These are phyloP conservation scores for Carallia brachiata DNA, from an alignment of 345 rosid genomes.

Conservation along the genomic window DNA sequence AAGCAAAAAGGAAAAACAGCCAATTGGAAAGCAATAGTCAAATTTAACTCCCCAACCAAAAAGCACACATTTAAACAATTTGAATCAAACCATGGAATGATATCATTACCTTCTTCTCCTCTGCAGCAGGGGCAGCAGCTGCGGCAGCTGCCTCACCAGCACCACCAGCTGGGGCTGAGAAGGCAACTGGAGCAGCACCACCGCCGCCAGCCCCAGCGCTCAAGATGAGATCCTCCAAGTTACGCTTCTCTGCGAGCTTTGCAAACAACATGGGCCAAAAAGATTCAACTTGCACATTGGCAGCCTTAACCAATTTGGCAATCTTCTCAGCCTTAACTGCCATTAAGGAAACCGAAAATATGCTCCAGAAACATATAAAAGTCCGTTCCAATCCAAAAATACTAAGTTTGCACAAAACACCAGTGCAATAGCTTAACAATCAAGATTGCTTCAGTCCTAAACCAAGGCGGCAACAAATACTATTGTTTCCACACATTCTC, in stretches of 20 bases:
- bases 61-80: not conserved
- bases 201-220: constrained; percentile 84
- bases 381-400: not conserved
- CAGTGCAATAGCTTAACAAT: too few relatives aligned
- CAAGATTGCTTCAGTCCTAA: too few relatives aligned
- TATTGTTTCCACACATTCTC: too few relatives aligned
- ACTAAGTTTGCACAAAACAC: not conserved
- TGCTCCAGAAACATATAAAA: not conserved
- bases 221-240: constrained; percentile 57
- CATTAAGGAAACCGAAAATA: constrained; percentile 2
- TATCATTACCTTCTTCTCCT: constrained; percentile 69
- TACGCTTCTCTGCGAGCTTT: constrained; percentile 71
- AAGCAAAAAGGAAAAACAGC: too few relatives aligned
- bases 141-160: constrained; percentile 42
- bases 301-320: constrained; percentile 50
- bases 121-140: constrained; percentile 60
- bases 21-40: too few relatives aligned
- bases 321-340: constrained; percentile 70
- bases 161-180: constrained; percentile 46
- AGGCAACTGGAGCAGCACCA: constrained; percentile 47
- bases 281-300: constrained; percentile 55
- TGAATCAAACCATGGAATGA: not conserved
- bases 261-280: constrained; percentile 86
- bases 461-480: not conserved
- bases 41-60: not conserved